These are phyloP conservation scores for Marasmius fiardii DNA, from an alignment of 1,284 basidiomycete species.

Conservation along the genomic window DNA sequence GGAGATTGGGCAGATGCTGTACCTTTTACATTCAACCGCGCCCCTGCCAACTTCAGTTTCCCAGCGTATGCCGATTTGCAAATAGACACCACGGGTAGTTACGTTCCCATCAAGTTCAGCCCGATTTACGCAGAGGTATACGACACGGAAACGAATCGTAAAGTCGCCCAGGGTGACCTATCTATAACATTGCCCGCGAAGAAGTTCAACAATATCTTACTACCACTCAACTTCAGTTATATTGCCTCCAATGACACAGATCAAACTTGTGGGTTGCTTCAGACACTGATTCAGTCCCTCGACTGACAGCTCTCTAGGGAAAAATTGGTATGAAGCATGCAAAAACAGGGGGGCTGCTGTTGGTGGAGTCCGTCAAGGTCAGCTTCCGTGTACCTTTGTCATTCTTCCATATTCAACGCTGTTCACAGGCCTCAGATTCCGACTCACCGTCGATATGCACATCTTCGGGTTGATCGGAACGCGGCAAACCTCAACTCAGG, in stretches of 20 bases:
- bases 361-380: slow-evolving; percentile 60
- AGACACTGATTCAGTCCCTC: neutral
- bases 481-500: slow-evolving; percentile 50
- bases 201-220: slow-evolving; percentile 50
- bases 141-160: slow-evolving; percentile 59
- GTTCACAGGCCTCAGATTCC: slow-evolving; percentile 62
- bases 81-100: slow-evolving; percentile 69
- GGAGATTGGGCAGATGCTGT: slow-evolving; percentile 51
- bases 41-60: slow-evolving; percentile 86
- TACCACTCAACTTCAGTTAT: slow-evolving; percentile 83
- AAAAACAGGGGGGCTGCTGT: slow-evolving; percentile 50
- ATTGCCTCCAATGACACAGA: slow-evolving; percentile 78
- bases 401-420: slow-evolving; percentile 1
- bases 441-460: slow-evolving; percentile 61
- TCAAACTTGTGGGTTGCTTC: slow-evolving; percentile 62
- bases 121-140: slow-evolving; percentile 62
- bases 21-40: slow-evolving; percentile 61
- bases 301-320: slow-evolving; percentile 43
- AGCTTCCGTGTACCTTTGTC: slow-evolving; percentile 22
- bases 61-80: slow-evolving; percentile 69
- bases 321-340: slow-evolving; percentile 78
- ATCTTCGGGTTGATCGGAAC: slow-evolving; percentile 67
- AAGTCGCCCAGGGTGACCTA: slow-evolving; percentile 66
- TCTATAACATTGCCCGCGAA: slow-evolving; percentile 60
- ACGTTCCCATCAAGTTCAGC: slow-evolving; percentile 71